Evolutionary conservation across 2,329 filamentous ascomycete species (phyloP).

Genomic region (Fusarium sp.): DNA sequence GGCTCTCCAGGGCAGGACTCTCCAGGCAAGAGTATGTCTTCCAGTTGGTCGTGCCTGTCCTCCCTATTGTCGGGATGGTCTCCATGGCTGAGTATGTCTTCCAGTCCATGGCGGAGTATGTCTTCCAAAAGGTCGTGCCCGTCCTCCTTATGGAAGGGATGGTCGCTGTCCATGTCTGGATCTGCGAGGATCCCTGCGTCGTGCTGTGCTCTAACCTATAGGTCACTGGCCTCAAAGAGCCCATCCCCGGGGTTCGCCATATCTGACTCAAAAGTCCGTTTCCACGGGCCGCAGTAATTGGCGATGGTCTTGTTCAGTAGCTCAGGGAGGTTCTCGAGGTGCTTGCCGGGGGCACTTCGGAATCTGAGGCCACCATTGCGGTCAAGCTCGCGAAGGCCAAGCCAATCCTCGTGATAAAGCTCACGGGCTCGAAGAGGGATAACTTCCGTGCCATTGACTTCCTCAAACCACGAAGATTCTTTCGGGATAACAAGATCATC

Average conservation of each 20-base stretch:
- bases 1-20: no score
- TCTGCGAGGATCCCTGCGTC: neutral
- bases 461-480: conserved; percentile 89
- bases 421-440: conserved; percentile 73
- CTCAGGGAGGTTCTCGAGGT: conserved; percentile 82
- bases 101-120: no score
- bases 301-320: conserved; percentile 72
- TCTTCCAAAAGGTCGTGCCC: no score
- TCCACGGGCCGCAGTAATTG: conserved; percentile 70
- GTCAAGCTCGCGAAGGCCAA: conserved; percentile 84
- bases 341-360: conserved; percentile 75
- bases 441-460: conserved; percentile 78
- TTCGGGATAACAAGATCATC: conserved; percentile 90
- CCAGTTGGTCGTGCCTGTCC: no score
- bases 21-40: no score
- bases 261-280: conserved; percentile 49
- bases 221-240: conserved; percentile 48
- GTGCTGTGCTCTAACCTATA: conserved; percentile 42
- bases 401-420: conserved; percentile 92
- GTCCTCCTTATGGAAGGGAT: no score
- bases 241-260: conserved; percentile 17
- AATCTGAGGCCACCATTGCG: conserved; percentile 82
- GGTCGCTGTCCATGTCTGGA: no score
- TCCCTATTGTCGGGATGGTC: no score
- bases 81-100: no score